Evolutionary conservation across 768 basidiomycete genomes (phyloP), one percentile per base, ranked within the genome.

Genomic region (Rubroboletus satanas): DNA sequence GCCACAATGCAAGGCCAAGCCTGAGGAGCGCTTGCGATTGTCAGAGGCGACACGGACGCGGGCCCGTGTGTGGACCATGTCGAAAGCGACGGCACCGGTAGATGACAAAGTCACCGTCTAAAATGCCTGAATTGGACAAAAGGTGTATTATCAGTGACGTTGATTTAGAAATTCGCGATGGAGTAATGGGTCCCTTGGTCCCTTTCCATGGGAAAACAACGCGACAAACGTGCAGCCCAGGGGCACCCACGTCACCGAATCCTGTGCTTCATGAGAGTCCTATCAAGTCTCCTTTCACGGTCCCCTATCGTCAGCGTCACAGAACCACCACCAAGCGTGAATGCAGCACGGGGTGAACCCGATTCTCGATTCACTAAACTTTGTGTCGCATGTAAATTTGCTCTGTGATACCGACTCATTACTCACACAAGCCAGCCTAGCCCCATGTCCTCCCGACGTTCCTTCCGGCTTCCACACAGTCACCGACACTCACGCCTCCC

Each of bases 401-500:
- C 28, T 32, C 18, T 29, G 35, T 15, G 52, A 60, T 38, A 35
- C 47, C 32, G 47, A 41, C 43, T 37, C 26, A 17, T 54, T 41
- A 63, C 60, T 58, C 56, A 64, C 62, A 48, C 45, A 53, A 42
- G 23, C 45, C 44, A 31, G 26, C 17, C 45, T 71, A 70, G 49
- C 50, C 46, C 80, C 81, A 83, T 29, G 51, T 57, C 36, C 50
- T 65, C 39, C 81, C 83, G 49, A 74, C 86, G 21, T 69, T 74
- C 66, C 85, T 81, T 14, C 88, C 93, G 5, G 83, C 83, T 62
- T 85, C 82, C 11, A 94, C 78, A 67, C 93, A 95, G 64, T 96
- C 93, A 8, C 84, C 85, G 1, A 95, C 80, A 61, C 93, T 93
- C 3, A 93, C 89, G 3, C 93, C 93, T 0, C 83, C 83, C 32